phyloP scores from a whole-genome alignment of 306 rosid genomes.

The Fagus crenata region DNA sequence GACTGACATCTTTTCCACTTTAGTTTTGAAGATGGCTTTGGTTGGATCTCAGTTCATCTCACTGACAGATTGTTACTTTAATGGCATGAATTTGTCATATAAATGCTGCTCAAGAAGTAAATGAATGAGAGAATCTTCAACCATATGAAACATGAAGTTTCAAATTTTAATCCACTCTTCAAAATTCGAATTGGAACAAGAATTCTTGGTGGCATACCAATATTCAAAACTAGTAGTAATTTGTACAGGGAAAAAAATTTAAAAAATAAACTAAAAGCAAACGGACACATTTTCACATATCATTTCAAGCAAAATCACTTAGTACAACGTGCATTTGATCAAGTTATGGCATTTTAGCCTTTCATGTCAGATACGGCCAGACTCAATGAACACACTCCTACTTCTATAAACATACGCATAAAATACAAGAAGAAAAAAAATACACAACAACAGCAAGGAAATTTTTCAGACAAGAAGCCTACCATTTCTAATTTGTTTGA shows the following conservation, averaged over 20 bases:
- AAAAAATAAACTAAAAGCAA: no score
- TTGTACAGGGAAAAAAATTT: neutral
- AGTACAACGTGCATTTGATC: constrained; percentile 7
- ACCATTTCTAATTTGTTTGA: constrained; percentile 34
- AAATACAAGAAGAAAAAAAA: constrained; percentile 18
- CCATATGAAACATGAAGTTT: constrained; percentile 1
- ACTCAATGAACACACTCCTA: constrained; percentile 25
- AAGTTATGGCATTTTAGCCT: constrained; percentile 20
- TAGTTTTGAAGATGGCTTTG: constrained; percentile 2
- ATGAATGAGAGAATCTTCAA: neutral
- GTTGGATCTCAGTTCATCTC: neutral
- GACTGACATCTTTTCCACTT: neutral
- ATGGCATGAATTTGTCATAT: neutral
- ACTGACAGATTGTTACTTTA: neutral
- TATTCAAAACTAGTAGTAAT: neutral
- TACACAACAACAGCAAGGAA: constrained; percentile 25
- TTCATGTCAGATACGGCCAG: constrained; percentile 28
- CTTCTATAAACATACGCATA: constrained; percentile 23
- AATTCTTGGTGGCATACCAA: neutral
- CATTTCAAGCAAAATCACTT: constrained; percentile 7
- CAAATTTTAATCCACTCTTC: neutral
- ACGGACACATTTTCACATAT: constrained; percentile 10
- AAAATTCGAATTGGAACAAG: neutral
- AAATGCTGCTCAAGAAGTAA: neutral
- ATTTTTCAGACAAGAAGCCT: constrained; percentile 37